Percentiles rank a stretch among this genome's conserved stretches.
phyloP scores from a whole-genome alignment of 1,139 yeast species.

The Pichia sp. region DNA sequence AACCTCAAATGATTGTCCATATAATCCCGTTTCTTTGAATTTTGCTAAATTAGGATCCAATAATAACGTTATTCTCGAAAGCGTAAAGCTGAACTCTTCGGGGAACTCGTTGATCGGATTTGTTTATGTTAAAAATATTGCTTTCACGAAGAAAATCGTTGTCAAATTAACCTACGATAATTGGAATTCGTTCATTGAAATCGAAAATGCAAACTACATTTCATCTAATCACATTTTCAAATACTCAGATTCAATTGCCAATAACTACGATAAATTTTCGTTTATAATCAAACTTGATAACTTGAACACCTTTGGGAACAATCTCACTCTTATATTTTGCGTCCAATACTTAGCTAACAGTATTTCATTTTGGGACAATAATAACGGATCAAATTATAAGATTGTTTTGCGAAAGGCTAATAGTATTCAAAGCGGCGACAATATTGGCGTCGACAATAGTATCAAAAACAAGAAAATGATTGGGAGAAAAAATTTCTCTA shows the following conservation, averaged over 20 bases:
- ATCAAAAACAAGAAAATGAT: slow-evolving; percentile 2
- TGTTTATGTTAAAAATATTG: slow-evolving; percentile 65
- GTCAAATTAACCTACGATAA: slow-evolving; percentile 64
- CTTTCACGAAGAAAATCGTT: slow-evolving; percentile 59
- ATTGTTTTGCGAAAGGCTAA: slow-evolving; percentile 30
- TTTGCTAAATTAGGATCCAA: slow-evolving; percentile 39
- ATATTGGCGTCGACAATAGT: background rate
- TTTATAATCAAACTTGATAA: slow-evolving; percentile 39
- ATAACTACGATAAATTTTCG: slow-evolving; percentile 41
- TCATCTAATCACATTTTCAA: slow-evolving; percentile 34
- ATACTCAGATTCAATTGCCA: slow-evolving; percentile 23
- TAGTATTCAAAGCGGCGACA: background rate
- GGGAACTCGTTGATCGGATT: slow-evolving; percentile 61
- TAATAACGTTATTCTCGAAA: slow-evolving; percentile 58
- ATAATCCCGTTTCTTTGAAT: slow-evolving; percentile 27
- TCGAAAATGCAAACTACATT: slow-evolving; percentile 32
- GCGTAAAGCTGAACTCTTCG: slow-evolving; percentile 55
- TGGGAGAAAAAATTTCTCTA: background rate
- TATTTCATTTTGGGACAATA: slow-evolving; percentile 74
- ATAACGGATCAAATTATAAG: slow-evolving; percentile 53
- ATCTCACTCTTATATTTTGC: slow-evolving; percentile 46
- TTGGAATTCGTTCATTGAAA: slow-evolving; percentile 54
- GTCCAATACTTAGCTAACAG: slow-evolving; percentile 50
- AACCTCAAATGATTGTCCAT: slow-evolving; percentile 30
- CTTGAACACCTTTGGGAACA: slow-evolving; percentile 32